Evolutionary conservation across 2,329 filamentous ascomycete species (phyloP).

Genomic region (Botrytis byssoidea): DNA sequence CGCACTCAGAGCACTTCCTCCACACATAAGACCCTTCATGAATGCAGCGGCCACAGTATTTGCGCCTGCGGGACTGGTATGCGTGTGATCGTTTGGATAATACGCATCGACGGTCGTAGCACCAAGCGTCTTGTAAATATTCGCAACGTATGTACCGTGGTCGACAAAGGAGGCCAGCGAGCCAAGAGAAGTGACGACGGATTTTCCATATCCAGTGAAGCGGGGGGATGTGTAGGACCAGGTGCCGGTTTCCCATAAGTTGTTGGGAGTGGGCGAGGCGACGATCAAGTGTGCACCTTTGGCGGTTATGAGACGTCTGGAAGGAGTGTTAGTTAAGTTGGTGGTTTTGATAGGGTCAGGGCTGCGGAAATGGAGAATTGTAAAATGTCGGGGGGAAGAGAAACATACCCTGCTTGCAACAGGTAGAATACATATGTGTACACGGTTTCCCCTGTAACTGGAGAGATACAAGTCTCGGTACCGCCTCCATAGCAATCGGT

Average conservation of each 20-base stretch:
- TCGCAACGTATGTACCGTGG: slow-evolving; percentile 54
- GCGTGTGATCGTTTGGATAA: slow-evolving; percentile 59
- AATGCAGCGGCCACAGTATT: slow-evolving; percentile 51
- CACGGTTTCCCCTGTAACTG: slow-evolving; percentile 47
- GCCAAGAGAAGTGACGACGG: slow-evolving; percentile 43
- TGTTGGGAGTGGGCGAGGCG: slow-evolving; percentile 60
- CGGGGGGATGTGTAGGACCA: slow-evolving; percentile 49
- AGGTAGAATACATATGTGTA: slow-evolving; percentile 37
- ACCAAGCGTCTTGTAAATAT: slow-evolving; percentile 50
- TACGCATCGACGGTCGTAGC: slow-evolving; percentile 47
- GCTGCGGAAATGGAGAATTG: neutral
- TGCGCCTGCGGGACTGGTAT: slow-evolving; percentile 56
- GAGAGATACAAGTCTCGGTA: slow-evolving; percentile 47
- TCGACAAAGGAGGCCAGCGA: slow-evolving; percentile 53
- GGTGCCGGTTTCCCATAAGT: slow-evolving; percentile 57
- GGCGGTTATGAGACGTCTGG: slow-evolving; percentile 38
- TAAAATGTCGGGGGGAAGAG: neutral
- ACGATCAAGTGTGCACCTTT: slow-evolving; percentile 63
- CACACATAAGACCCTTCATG: slow-evolving; percentile 48
- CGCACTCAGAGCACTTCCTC: slow-evolving; percentile 27
- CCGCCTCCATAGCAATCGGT: slow-evolving; percentile 51
- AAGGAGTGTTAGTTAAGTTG: slow-evolving; percentile 23
- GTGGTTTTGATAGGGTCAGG: neutral
- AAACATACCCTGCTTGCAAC: slow-evolving; percentile 16
- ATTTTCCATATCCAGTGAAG: slow-evolving; percentile 56